Evolutionary conservation across 164 flowering plant genomes (phyloP).

Genomic region (Warburgia ugandensis): DNA sequence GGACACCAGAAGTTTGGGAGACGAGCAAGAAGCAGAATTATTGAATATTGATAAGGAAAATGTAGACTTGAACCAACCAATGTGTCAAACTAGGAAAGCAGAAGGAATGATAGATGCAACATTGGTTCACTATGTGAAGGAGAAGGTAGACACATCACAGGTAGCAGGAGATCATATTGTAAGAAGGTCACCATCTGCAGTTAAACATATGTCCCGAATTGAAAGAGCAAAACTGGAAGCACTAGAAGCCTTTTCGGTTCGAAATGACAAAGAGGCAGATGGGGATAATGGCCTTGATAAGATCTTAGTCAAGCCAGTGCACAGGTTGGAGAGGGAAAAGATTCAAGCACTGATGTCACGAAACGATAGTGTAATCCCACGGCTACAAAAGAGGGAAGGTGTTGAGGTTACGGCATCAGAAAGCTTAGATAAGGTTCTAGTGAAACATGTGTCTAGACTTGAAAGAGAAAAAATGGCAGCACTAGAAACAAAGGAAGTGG

Average conservation of each 20-base stretch:
- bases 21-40: constrained; percentile 8
- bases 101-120: too few relatives aligned
- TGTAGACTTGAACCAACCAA: constrained; percentile 25
- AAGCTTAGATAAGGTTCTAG: constrained; percentile 55
- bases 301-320: constrained; percentile 40
- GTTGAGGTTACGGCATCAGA: too few relatives aligned
- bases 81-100: too few relatives aligned
- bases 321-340: constrained; percentile 47
- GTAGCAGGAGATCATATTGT: background rate
- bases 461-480: constrained; percentile 37
- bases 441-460: constrained; percentile 61
- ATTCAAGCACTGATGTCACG: constrained; percentile 23
- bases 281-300: constrained; percentile 36
- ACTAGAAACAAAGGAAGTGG: constrained; percentile 3
- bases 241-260: constrained; percentile 11
- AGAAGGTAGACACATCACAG: background rate
- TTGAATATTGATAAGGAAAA: constrained; percentile 65
- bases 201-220: constrained; percentile 16
- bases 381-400: too few relatives aligned
- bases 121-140: too few relatives aligned
- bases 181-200: background rate
- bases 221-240: constrained; percentile 20
- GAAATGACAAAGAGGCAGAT: too few relatives aligned
- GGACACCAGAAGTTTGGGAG: constrained; percentile 6
- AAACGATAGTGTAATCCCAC: constrained; percentile 15